Conservation (phyloP, 176 grass and related monocot genomes). For the Lolium multiflorum region DNA sequence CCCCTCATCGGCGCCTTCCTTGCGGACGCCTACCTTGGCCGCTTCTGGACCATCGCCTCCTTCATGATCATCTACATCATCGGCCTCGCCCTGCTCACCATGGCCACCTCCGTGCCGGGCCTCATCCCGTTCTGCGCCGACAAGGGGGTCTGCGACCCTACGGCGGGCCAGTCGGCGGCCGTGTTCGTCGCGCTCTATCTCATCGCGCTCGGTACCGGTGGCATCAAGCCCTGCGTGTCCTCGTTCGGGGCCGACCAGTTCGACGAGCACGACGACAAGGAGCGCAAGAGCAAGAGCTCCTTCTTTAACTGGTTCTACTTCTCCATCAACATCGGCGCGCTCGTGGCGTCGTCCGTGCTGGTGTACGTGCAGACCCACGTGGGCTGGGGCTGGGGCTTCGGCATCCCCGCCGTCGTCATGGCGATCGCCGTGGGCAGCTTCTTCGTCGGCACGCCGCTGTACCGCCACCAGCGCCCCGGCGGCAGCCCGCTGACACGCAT, state of each 20-base stretch:
- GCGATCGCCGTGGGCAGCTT: slow-evolving; percentile 74
- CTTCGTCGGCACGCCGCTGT: slow-evolving; percentile 78
- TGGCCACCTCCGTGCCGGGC: slow-evolving; percentile 62
- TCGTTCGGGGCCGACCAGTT: slow-evolving; percentile 90
- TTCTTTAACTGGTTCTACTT: slow-evolving; percentile 99
- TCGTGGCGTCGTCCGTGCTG: slow-evolving; percentile 79
- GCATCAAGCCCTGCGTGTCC: slow-evolving; percentile 91
- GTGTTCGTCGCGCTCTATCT: slow-evolving; percentile 78
- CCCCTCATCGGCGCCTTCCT: slow-evolving; percentile 76
- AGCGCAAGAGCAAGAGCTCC: slow-evolving; percentile 76
- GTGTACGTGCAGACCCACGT: slow-evolving; percentile 89
- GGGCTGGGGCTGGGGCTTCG: slow-evolving; percentile 90
- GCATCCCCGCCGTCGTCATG: slow-evolving; percentile 86
- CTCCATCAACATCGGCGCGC: slow-evolving; percentile 88
- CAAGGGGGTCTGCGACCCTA: slow-evolving; percentile 54
- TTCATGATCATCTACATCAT: slow-evolving; percentile 90
- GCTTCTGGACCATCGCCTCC: slow-evolving; percentile 74
- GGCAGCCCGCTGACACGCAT: slow-evolving; percentile 83
- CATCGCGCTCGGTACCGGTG: slow-evolving; percentile 79
- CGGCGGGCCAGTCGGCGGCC: slow-evolving; percentile 39
- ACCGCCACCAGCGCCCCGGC: slow-evolving; percentile 74
- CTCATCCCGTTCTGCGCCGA: slow-evolving; percentile 52
- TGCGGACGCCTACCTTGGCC: slow-evolving; percentile 79
- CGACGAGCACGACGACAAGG: slow-evolving; percentile 64
- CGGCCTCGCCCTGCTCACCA: slow-evolving; percentile 61